phyloP scores from a whole-genome alignment of 2,329 filamentous ascomycete species.

The Fusarium protoensiforme region DNA sequence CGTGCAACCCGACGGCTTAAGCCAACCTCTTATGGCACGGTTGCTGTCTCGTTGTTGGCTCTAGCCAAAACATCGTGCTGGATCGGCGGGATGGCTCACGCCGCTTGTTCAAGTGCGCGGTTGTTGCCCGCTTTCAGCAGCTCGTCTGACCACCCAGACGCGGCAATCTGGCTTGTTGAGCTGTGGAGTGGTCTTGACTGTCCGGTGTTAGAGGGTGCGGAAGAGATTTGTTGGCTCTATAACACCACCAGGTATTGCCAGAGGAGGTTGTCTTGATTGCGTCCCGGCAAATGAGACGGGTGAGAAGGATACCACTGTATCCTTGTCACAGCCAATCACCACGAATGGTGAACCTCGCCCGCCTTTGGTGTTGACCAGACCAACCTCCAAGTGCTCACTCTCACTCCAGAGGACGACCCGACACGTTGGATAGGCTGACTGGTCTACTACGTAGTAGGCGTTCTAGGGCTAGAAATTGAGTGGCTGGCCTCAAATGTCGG shows the following conservation, averaged over 20 bases:
- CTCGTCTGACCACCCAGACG: constrained; percentile 14
- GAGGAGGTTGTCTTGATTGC: background rate
- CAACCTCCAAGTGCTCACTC: background rate
- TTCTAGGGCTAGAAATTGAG: constrained; percentile 1
- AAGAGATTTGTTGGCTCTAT: background rate
- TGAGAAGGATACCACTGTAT: background rate
- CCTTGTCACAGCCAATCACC: constrained; percentile 1
- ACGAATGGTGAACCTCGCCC: background rate
- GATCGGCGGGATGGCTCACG: constrained; percentile 20
- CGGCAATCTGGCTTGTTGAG: constrained; percentile 15
- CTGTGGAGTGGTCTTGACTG: background rate
- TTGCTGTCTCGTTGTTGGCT: constrained; percentile 25
- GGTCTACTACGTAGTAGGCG: background rate
- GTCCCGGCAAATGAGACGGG: background rate
- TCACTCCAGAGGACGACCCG: background rate
- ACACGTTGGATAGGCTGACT: constrained; percentile 9
- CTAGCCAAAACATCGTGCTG: constrained; percentile 20
- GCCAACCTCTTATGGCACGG: constrained; percentile 22
- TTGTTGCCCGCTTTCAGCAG: constrained; percentile 28
- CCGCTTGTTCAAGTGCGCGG: constrained; percentile 23
- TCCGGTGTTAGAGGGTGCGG: background rate
- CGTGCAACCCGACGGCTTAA: constrained; percentile 23
- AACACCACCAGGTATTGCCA: background rate
- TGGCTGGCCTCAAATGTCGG: constrained; percentile 29
- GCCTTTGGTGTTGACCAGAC: background rate